phyloP scores from a whole-genome alignment of 164 flowering plant species.

The Vitis rotundifolia region DNA sequence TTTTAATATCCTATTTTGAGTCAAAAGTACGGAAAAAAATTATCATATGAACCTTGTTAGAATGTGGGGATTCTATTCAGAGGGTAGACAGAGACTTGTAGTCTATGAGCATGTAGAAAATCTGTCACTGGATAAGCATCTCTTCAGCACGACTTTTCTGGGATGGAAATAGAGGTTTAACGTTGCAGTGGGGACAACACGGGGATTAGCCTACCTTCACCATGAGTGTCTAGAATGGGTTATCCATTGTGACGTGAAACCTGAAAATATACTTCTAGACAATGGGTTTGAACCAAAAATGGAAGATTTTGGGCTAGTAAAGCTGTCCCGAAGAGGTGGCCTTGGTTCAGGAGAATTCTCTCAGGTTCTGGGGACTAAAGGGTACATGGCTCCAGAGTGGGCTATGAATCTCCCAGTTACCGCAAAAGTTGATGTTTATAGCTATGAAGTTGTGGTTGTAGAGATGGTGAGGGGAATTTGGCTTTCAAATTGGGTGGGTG shows the following conservation, averaged over 20 bases:
- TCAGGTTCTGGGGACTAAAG: constrained; percentile 19
- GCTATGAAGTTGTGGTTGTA: constrained; percentile 30
- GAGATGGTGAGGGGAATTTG: constrained; percentile 32
- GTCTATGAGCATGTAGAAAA: no score
- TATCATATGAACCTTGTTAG: no score
- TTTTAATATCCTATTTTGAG: no score
- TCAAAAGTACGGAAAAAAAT: no score
- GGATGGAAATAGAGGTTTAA: no score
- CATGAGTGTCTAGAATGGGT: constrained; percentile 27
- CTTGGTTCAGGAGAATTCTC: no score
- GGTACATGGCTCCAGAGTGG: constrained; percentile 29
- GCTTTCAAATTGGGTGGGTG: constrained; percentile 15
- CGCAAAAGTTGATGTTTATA: constrained; percentile 24
- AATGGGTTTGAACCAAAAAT: constrained; percentile 30
- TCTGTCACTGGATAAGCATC: no score
- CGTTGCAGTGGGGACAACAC: no score
- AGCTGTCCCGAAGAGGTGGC: no score
- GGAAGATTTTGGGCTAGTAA: background rate
- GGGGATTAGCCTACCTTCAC: constrained; percentile 38
- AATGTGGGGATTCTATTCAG: no score
- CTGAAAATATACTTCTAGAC: constrained; percentile 22
- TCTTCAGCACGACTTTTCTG: no score
- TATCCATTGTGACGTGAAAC: constrained; percentile 29
- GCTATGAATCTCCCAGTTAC: constrained; percentile 6
- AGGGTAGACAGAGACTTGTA: no score